Conservation (phyloP, 768 basidiomycete species). For the Coprinopsis strossmayeri region DNA sequence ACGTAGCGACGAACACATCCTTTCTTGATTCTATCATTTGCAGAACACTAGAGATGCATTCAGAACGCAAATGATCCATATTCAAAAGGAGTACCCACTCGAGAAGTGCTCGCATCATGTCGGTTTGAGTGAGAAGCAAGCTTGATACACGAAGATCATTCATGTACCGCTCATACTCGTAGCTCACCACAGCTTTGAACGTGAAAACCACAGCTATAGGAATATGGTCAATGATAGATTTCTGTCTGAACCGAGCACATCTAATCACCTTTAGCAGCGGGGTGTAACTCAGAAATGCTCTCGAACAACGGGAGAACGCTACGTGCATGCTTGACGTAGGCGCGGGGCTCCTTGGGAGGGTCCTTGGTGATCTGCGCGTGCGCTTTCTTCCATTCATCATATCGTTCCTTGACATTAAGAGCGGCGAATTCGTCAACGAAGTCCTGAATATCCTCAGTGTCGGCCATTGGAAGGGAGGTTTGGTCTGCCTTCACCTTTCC, state of each 20-base stretch:
- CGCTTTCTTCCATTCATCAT: slow-evolving; percentile 9
- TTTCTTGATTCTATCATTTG: neutral
- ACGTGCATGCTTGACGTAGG: slow-evolving; percentile 14
- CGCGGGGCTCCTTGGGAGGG: slow-evolving; percentile 11
- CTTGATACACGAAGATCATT: slow-evolving; percentile 14
- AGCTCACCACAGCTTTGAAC: slow-evolving; percentile 13
- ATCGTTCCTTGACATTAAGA: neutral
- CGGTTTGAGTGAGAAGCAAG: slow-evolving; percentile 13
- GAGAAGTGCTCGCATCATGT: slow-evolving; percentile 17
- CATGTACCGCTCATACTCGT: slow-evolving; percentile 14
- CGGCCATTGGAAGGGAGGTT: no score
- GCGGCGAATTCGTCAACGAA: neutral
- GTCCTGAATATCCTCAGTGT: no score
- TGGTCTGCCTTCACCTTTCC: no score
- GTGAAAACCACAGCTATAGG: slow-evolving; percentile 9
- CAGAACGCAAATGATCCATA: neutral
- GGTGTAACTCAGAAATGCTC: slow-evolving; percentile 12
- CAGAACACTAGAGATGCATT: neutral
- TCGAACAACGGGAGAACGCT: slow-evolving; percentile 15
- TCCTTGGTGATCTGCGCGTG: slow-evolving; percentile 12
- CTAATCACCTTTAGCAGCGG: slow-evolving; percentile 14
- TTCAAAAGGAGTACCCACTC: slow-evolving; percentile 7
- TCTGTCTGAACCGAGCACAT: no score
- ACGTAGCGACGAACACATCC: neutral
- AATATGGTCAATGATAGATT: neutral